Percentiles rank a stretch among this genome's conserved stretches.
These are phyloP conservation scores for Leptographium wingfieldii DNA, from an alignment of 2,329 filamentous ascomycete genomes.

Conservation along the genomic window DNA sequence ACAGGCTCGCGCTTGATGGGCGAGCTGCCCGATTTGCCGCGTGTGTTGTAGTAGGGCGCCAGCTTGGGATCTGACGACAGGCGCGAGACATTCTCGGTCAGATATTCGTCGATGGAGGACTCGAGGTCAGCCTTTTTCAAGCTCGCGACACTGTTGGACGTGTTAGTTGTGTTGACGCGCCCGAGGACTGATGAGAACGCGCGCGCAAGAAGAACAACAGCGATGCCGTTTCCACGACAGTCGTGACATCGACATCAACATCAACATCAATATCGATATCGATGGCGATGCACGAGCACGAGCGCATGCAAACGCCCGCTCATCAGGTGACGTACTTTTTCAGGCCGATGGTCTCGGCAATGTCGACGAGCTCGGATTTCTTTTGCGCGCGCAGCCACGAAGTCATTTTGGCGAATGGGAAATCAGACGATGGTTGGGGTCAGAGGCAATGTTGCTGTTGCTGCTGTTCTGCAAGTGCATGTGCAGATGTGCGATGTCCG, in stretches of 20 bases:
- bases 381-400: conserved; percentile 71
- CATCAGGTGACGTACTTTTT: conserved; percentile 43
- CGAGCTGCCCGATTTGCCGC: conserved; percentile 44
- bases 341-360: conserved; percentile 59
- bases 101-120: conserved; percentile 56
- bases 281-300: neutral
- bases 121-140: conserved; percentile 74
- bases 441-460: too few species aligned
- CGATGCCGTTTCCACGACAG: too few species aligned
- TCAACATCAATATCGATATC: too few species aligned
- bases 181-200: neutral
- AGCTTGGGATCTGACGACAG: conserved; percentile 54
- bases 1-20: conserved; percentile 44
- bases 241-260: too few species aligned
- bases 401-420: conserved; percentile 8
- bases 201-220: too few species aligned
- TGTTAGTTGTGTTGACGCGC: neutral
- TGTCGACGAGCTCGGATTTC: conserved; percentile 65
- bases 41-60: conserved; percentile 62
- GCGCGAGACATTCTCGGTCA: conserved; percentile 53
- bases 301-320: too few species aligned
- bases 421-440: neutral
- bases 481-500: too few species aligned
- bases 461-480: too few species aligned
- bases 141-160: conserved; percentile 45